phyloP scores from a whole-genome alignment of 768 basidiomycete species.

The Lactifluus volemus region DNA sequence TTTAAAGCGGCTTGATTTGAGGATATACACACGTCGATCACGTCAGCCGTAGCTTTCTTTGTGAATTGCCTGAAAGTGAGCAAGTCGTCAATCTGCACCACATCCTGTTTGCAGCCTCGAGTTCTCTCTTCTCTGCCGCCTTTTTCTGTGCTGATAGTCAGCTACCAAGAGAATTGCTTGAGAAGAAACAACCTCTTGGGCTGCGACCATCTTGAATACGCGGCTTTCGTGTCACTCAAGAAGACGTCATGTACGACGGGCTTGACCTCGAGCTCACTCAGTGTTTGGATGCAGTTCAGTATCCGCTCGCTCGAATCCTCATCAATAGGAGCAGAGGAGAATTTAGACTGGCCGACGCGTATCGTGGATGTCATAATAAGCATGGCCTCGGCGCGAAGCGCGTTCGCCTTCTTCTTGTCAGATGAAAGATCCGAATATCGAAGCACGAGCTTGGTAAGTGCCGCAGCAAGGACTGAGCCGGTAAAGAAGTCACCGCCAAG shows the following conservation, averaged over 20 bases:
- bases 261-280: constrained; percentile 65
- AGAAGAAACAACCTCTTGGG: constrained; percentile 64
- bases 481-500: constrained; percentile 98
- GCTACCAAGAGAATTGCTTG: neutral
- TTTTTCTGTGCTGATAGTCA: constrained; percentile 50
- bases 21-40: constrained; percentile 46
- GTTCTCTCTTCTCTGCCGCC: constrained; percentile 82
- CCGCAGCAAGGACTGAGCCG: constrained; percentile 79
- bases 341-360: constrained; percentile 95
- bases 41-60: constrained; percentile 80
- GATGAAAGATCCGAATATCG: constrained; percentile 47
- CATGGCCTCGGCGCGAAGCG: constrained; percentile 90
- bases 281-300: constrained; percentile 89
- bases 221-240: constrained; percentile 79
- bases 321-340: constrained; percentile 90
- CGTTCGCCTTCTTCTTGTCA: constrained; percentile 52
- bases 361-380: constrained; percentile 96
- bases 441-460: constrained; percentile 86
- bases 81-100: constrained; percentile 91
- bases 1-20: neutral
- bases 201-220: constrained; percentile 91
- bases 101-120: constrained; percentile 58
- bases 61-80: constrained; percentile 91
- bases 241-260: constrained; percentile 60
- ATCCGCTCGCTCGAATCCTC: constrained; percentile 97